Evolutionary conservation across 768 basidiomycete genomes (phyloP), one percentile per base, ranked within the genome.

Genomic region (Leucogyrophana mollusca): DNA sequence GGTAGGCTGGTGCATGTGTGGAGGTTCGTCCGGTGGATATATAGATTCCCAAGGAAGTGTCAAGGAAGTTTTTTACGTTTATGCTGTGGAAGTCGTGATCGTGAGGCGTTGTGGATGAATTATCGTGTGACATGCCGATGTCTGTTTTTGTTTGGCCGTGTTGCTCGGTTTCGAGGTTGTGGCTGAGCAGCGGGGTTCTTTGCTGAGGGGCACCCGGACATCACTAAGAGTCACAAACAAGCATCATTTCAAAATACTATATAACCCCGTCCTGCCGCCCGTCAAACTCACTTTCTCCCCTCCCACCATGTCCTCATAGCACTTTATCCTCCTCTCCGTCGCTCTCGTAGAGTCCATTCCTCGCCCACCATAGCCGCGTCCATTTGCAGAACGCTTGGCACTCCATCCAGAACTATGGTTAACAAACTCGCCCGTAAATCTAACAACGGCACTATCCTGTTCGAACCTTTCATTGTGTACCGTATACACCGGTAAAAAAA

Each of bases 381-480:
- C 55, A 32, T 49, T 34, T 25, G 54, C 55, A 50, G 56, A 56
- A 55, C 52, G 48, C 52, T 56, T 52, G 64, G 60, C 61, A 64
- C 51, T 48, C 53, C 50, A 40, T 55, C 55, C 61, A 55, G 57
- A 67, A 78, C 66, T 76, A 91, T 90, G 88, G 85, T 89, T 77
- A 83, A 88, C 74, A 87, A 82, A 82, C 82, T 83, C 65, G 73
- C 82, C 63, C 86, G 84, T 57, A 83, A 75, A 69, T 83, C 85
- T 64, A 86, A 83, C 77, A 84, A 88, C 85, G 87, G 88, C 75
- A 84, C 86, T 69, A 79, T 89, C 50, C 80, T 89, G 62, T 90
- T 90, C 68, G 87, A 89, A 74, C 88, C 88, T 51, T 82, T 86
- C 74, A 84, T 88, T 69, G 87, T 88, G 68, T 81, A 89, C 70